Conservation (phyloP, 1,284 basidiomycete genomes). For the Exobasidium rhododendri region DNA sequence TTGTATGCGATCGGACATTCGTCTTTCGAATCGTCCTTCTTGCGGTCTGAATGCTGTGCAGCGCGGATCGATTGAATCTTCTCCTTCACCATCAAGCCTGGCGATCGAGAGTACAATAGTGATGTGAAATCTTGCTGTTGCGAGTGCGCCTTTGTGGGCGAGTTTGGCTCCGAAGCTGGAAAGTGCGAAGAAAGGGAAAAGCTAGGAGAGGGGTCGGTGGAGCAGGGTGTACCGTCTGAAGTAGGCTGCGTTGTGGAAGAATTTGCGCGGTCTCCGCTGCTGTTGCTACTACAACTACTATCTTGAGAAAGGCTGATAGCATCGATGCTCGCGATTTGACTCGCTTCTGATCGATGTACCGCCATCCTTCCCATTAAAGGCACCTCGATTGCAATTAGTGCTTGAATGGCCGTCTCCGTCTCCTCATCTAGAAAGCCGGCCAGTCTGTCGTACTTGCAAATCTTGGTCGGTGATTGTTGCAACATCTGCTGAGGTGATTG, state of each 20-base stretch:
- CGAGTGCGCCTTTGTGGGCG: background rate
- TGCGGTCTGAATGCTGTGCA: background rate
- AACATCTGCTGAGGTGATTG: background rate
- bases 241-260: background rate
- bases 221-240: background rate
- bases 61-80: background rate
- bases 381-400: constrained; percentile 3
- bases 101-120: background rate
- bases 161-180: background rate
- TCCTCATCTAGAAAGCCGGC: constrained; percentile 86
- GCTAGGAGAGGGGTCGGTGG: background rate
- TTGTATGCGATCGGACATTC: background rate
- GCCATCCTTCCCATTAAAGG: constrained; percentile 5
- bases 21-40: background rate
- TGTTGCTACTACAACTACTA: constrained; percentile 1
- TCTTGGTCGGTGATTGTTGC: background rate
- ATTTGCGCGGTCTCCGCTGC: background rate
- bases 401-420: background rate
- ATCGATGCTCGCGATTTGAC: background rate
- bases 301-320: background rate
- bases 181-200: background rate
- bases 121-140: background rate
- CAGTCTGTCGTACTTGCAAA: constrained; percentile 72
- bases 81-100: background rate
- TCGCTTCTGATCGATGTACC: background rate